Evolutionary conservation across 495 filamentous ascomycete species (phyloP), one percentile per base, ranked within the genome.

Genomic region (Aspergillus wentii): DNA sequence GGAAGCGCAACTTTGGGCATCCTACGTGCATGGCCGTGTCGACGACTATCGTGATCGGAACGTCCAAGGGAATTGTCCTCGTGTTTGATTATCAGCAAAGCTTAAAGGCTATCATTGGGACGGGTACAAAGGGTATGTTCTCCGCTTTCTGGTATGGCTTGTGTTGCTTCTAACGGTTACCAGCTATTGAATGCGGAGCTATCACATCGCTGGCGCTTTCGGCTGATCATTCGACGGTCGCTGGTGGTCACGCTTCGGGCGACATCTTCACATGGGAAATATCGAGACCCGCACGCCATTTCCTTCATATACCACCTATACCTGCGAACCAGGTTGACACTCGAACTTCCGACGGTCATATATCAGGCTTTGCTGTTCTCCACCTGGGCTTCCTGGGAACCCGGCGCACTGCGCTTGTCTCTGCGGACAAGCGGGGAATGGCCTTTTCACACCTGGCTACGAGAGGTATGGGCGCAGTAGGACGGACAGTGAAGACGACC

Each of bases 211-310:
- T 99, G 36, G 88, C 89, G 5, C 78, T 96, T 38, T 95, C 92
- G 18, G 91, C 90, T 30, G 92, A 99, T 51, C 86, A 96, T 59
- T 81, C 85, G 5, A 95, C 88, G 11, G 73, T 97, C 49, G 92
- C 88, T 21, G 84, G 80, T 30, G 92, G 92, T 2, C 92, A 99
- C 74, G 80, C 80, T 9, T 85, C 80, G 44, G 92, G 92, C 10
- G 80, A 82, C 56, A 96, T 99, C 13, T 99, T 95, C 49, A 97
- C 91, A 2, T 99, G 92, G 92, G 92, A 99, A 52, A 80, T 92
- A 17, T 75, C 80, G 14, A 75, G 82, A 30, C 78, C 85, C 17
- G 80, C 87, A 3, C 76, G 82, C 28, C 92, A 90, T 2, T 99
- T 99, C 50, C 75, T 99, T 22, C 82, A 85, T 31, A 88, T 99